Base-by-base conservation (phyloP, 1,284 basidiomycete genomes). In the Meira nashicola region DNA sequence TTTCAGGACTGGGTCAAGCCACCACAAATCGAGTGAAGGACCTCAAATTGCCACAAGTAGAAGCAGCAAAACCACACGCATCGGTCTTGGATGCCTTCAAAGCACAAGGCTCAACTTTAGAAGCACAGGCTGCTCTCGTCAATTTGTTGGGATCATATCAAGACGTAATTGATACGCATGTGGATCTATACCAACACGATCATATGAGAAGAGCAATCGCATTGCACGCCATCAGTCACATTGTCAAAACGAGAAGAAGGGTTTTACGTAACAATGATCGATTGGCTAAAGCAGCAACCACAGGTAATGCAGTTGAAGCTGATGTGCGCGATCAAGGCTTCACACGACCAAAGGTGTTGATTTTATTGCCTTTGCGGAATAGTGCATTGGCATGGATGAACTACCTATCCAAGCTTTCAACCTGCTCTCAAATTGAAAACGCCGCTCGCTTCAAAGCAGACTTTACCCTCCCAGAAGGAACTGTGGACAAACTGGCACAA, bases 191-290 rank as follows among this genome's bases (percentile, higher is more conserved):
- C 4, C 59, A 69, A 19, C 67, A 65, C 10, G 46, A 54, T 8
- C 57, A 64, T 33, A 59, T 64, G 19, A 62, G 73, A 21, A 50
- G 67, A 23, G 59, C 59, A 2, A 39, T 69, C 6, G 67, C 69
- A 11, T 64, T 69, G 64, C 74, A 76, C 44, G 63, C 68, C 52
- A 67, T 74, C 60, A 70, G 70, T 49, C 76, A 77, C 53, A 50
- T 76, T 9, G 58, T 62, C 48, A 95, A 92, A 82, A 96, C 93
- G 65, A 88, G 94, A n/a, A 85, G 88, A 12, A 84, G 86, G 8
- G 84, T 98, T n/a, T 83, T 96, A 15, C 93, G 93, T 77, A 95
- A 94, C 79, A 97, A 96, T 74, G 92, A 96, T 68, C 86, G 87
- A 49, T 83, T 97, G 12, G 84, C 76, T 7, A 70, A 73, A 39